These are phyloP conservation scores for Colletotrichum orbiculare DNA, from an alignment of 2,329 filamentous ascomycete species.

Conservation along the genomic window DNA sequence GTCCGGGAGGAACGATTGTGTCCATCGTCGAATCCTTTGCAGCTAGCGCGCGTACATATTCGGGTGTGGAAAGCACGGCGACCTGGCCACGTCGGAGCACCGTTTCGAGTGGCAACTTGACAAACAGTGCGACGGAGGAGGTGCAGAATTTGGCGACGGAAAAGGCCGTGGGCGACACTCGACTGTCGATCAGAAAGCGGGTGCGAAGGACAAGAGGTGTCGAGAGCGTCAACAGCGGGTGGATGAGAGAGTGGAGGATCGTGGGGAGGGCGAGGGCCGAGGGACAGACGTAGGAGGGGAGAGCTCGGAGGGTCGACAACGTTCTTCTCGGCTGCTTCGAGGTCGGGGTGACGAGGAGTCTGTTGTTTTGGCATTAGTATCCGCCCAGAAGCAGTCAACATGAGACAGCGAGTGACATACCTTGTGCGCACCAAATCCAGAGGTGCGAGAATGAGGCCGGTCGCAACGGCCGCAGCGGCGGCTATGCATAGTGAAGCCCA, in stretches of 20 bases:
- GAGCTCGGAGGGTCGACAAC: slow-evolving; percentile 78
- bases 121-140: slow-evolving; percentile 81
- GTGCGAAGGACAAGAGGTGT: slow-evolving; percentile 87
- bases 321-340: slow-evolving; percentile 80
- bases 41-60: slow-evolving; percentile 62
- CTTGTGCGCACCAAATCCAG: slow-evolving; percentile 89
- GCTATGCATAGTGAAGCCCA: slow-evolving; percentile 82
- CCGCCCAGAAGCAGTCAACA: neutral
- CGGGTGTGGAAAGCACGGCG: slow-evolving; percentile 69
- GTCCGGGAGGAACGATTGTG: slow-evolving; percentile 82
- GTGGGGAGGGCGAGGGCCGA: slow-evolving; percentile 82
- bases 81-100: slow-evolving; percentile 91
- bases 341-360: slow-evolving; percentile 86
- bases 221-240: slow-evolving; percentile 83
- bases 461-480: slow-evolving; percentile 72
- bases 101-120: slow-evolving; percentile 92
- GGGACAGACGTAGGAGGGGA: slow-evolving; percentile 82
- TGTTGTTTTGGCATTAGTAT: slow-evolving; percentile 48
- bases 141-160: slow-evolving; percentile 84
- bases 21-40: slow-evolving; percentile 60
- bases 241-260: slow-evolving; percentile 84
- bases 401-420: slow-evolving; percentile 52
- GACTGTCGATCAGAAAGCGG: slow-evolving; percentile 84
- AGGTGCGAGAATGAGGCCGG: slow-evolving; percentile 84
- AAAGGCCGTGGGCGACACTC: slow-evolving; percentile 84